Evolutionary conservation across 768 basidiomycete genomes (phyloP), one percentile per base, ranked within the genome.

Genomic region (Rhodotorula babjevae): DNA sequence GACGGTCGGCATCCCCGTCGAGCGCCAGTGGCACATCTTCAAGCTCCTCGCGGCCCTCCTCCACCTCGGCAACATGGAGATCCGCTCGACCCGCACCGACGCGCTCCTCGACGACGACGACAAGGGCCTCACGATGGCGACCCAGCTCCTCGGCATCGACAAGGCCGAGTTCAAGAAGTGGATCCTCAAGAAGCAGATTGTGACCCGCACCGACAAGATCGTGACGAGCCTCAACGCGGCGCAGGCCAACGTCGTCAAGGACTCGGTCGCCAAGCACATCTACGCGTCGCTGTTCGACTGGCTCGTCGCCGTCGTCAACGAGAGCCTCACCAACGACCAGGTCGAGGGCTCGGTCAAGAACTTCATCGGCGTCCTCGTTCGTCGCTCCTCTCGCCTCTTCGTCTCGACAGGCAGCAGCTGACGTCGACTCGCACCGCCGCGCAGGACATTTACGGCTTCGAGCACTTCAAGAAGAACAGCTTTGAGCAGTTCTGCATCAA

Each of bases 251-350:
- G 92, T 93, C 67, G 96, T 99, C 65, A 85, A 93, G 73, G 96
- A 99, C 81, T 92, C 90, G 78, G 95, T 98, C 59, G 91, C 96
- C 42, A 99, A 99, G 82, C 98, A 97, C 81, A 90, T 99, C 53
- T 99, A 99, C 82, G 93, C 95, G 15, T 97, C 93, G 81, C 84
- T 98, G 80, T 99, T 99, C 79, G 96, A 99, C 82, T 99, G 95
- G 93, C 84, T 99, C 59, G 95, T 98, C 40, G 89, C 92, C 23
- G 91, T 97, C 68, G 91, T 97, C 79, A 99, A 99, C 81, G 95
- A 98, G 82, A 92, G 91, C 82, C 84, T 99, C 82, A 89, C 92
- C 4, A 94, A 94, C n/a, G 93, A 96, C 79, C 89, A 89, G 67
- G 93, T 93, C 1, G 90, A 92, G 80, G 92, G 90, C 40, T 65